Conservation (phyloP, 805 yeast genomes). For the Candida patagonica region DNA sequence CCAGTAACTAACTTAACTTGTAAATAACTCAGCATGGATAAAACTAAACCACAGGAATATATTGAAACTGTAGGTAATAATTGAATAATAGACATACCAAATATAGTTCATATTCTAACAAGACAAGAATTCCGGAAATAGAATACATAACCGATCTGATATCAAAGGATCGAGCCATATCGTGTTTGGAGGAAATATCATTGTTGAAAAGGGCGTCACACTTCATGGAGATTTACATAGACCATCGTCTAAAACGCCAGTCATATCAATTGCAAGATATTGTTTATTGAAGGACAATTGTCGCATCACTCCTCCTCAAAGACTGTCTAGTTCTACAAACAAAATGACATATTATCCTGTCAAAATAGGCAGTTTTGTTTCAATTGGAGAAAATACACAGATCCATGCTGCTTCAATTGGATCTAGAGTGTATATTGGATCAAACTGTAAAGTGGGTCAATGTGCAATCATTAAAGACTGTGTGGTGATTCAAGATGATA, state of each 20-base stretch:
- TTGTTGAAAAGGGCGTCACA: constrained; percentile 25
- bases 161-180: constrained; percentile 30
- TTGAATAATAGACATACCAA: not conserved
- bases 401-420: constrained; percentile 33
- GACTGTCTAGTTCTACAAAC: constrained; percentile 9
- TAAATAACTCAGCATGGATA: not conserved
- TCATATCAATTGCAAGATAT: constrained; percentile 30
- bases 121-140: constrained; percentile 27
- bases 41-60: constrained; percentile 1
- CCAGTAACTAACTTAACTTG: too few species aligned
- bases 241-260: constrained; percentile 20
- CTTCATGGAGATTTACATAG: constrained; percentile 30
- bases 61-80: constrained; percentile 6
- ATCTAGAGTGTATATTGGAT: constrained; percentile 29
- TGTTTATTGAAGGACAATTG: constrained; percentile 21
- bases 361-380: constrained; percentile 30
- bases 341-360: constrained; percentile 24
- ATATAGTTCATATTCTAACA: constrained; percentile 10
- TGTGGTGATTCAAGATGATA: constrained; percentile 24
- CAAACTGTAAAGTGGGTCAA: constrained; percentile 26
- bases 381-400: constrained; percentile 24
- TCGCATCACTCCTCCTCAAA: constrained; percentile 26
- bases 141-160: constrained; percentile 26
- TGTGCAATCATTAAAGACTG: constrained; percentile 32
- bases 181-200: constrained; percentile 29